Percentiles rank a stretch among this genome's conserved stretches.
Evolutionary conservation across 441 rosid species (phyloP).

Genomic region (Capsella rubella): DNA sequence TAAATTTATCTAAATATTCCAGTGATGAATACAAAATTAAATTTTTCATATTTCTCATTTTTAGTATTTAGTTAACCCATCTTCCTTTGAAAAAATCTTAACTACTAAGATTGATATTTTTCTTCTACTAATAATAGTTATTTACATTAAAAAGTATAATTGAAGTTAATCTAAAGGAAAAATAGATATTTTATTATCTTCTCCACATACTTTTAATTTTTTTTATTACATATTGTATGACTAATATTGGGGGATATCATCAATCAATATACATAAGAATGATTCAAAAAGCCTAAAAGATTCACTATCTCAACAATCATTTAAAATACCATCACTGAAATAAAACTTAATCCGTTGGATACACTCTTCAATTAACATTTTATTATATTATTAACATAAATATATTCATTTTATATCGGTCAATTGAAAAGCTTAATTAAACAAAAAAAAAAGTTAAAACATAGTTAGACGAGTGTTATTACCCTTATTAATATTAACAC

Average conservation of each 20-base stretch:
- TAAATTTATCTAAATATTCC: neutral
- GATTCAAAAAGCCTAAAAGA: conserved; percentile 27
- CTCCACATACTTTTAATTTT: neutral
- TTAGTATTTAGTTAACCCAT: neutral
- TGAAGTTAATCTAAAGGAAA: neutral
- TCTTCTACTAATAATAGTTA: too few species aligned
- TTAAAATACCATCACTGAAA: conserved; percentile 1
- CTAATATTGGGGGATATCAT: conserved; percentile 1
- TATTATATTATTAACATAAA: neutral
- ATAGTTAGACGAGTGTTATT: neutral
- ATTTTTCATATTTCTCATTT: neutral
- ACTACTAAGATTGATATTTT: neutral
- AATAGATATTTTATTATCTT: neutral
- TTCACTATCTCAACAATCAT: conserved; percentile 27
- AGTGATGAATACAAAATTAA: neutral
- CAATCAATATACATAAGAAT: neutral
- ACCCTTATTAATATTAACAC: neutral
- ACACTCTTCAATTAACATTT: neutral
- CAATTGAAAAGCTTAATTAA: neutral
- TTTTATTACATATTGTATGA: neutral
- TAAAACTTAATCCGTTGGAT: neutral
- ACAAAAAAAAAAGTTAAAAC: neutral
- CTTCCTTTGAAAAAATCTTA: neutral
- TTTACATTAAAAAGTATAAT: neutral
- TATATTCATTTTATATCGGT: neutral